Percentiles rank a stretch among this genome's conserved stretches.
These are phyloP conservation scores for Dendrobium huoshanense DNA, from an alignment of 106 monocot genomes.

Conservation along the genomic window DNA sequence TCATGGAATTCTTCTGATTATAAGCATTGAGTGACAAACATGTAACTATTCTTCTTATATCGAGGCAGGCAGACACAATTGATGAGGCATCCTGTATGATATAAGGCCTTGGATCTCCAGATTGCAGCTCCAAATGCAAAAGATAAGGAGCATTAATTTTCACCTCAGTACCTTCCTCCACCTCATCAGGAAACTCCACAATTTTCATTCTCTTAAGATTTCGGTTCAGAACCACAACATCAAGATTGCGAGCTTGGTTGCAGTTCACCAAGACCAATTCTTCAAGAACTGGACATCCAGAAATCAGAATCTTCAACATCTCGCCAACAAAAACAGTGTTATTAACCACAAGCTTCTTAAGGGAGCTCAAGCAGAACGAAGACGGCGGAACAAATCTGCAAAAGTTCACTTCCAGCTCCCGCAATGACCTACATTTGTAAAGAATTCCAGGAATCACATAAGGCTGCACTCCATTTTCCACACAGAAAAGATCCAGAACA, in stretches of 20 bases:
- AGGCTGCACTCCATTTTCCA: neutral
- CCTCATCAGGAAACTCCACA: conserved; percentile 4
- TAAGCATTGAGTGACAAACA: neutral
- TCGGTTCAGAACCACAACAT: neutral
- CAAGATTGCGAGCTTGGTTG: conserved; percentile 1
- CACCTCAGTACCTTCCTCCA: conserved; percentile 2
- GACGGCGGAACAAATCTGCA: neutral
- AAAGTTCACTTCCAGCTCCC: conserved; percentile 1
- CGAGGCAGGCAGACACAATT: neutral
- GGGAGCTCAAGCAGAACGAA: neutral
- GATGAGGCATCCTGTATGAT: neutral
- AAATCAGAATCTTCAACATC: neutral
- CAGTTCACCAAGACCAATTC: conserved; percentile 6
- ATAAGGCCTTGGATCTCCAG: conserved; percentile 3
- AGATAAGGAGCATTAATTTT: conserved; percentile 10
- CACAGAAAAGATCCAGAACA: conserved; percentile 1
- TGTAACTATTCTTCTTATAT: neutral
- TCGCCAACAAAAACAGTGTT: neutral
- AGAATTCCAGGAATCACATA: neutral
- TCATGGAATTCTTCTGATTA: neutral
- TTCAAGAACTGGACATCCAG: conserved; percentile 5
- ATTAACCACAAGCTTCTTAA: neutral
- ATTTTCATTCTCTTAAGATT: neutral
- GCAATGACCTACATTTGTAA: neutral
- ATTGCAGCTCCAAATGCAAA: conserved; percentile 6